These are phyloP conservation scores for Panicum virgatum DNA, from an alignment of 202 grass and related monocot genomes.

Conservation along the genomic window DNA sequence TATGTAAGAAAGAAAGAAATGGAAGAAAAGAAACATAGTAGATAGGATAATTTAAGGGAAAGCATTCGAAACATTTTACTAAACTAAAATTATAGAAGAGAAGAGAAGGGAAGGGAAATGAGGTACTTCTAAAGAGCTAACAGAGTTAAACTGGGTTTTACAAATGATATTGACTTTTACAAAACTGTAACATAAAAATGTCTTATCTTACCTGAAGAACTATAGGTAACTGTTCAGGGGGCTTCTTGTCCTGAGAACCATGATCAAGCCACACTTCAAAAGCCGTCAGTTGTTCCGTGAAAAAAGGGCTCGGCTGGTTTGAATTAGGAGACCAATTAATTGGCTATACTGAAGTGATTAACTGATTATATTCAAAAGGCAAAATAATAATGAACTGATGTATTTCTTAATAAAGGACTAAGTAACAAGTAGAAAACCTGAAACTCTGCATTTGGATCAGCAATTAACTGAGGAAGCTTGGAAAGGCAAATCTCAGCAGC, in stretches of 20 bases:
- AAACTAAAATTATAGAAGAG: neutral
- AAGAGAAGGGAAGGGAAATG: neutral
- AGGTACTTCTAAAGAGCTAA: neutral
- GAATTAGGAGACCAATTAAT: slow-evolving; percentile 35
- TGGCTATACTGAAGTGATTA: neutral
- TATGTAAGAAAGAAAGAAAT: neutral
- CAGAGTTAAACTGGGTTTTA: neutral
- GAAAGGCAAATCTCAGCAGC: slow-evolving; percentile 97
- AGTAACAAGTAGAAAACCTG: slow-evolving; percentile 59
- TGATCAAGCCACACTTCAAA: slow-evolving; percentile 99
- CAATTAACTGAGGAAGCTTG: slow-evolving; percentile 81
- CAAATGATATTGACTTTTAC: neutral
- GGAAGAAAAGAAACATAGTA: slow-evolving; percentile 16
- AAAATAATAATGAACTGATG: neutral
- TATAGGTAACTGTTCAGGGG: slow-evolving; percentile 93
- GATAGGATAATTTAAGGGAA: neutral
- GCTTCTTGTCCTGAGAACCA: slow-evolving; percentile 91
- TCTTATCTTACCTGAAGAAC: slow-evolving; percentile 80
- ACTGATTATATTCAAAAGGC: neutral
- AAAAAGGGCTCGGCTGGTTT: slow-evolving; percentile 90
- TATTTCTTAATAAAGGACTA: slow-evolving; percentile 2
- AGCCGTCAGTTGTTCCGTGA: slow-evolving; percentile 92
- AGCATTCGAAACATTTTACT: neutral
- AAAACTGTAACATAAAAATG: neutral
- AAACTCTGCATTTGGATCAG: slow-evolving; percentile 82